phyloP scores from a whole-genome alignment of 176 grass and related monocot genomes.

The Oryza meridionalis region DNA sequence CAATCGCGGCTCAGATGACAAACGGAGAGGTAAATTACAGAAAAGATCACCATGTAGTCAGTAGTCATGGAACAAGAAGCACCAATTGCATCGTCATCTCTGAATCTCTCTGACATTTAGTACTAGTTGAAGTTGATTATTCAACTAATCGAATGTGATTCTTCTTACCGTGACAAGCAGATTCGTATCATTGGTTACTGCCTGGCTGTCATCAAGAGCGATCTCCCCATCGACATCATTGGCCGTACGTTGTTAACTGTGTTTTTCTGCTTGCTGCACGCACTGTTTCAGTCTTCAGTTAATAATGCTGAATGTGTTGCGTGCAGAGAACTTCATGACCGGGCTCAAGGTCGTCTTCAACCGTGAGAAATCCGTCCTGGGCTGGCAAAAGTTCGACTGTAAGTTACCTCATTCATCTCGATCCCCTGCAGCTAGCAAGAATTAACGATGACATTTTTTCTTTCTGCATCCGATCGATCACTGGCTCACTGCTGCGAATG shows the following conservation, averaged over 20 bases:
- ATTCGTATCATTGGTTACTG: slow-evolving; percentile 26
- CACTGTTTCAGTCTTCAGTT: not conserved
- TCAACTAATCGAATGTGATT: not conserved
- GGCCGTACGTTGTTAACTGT: slow-evolving; percentile 40
- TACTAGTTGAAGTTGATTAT: not conserved
- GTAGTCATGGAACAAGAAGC: not conserved
- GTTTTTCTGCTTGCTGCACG: not conserved
- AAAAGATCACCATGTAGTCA: not conserved
- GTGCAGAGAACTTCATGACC: slow-evolving; percentile 76
- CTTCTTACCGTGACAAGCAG: not conserved
- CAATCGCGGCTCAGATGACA: fast-evolving
- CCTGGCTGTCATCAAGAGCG: slow-evolving; percentile 35
- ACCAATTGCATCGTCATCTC: not conserved
- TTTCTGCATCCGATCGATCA: not conserved
- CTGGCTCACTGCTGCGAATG: too few species aligned
- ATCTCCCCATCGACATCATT: slow-evolving; percentile 54
- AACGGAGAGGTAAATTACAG: not conserved
- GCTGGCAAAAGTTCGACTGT: slow-evolving; percentile 74
- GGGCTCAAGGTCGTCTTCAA: slow-evolving; percentile 69
- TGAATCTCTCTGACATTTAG: not conserved
- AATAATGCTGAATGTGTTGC: not conserved
- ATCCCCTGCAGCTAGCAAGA: not conserved
- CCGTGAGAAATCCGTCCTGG: slow-evolving; percentile 53
- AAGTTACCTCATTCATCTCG: not conserved
- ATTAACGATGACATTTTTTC: not conserved